Evolutionary conservation across 2,329 filamentous ascomycete genomes (phyloP), one percentile per base, ranked within the genome.

Genomic region (Pezizomycotina sp.): DNA sequence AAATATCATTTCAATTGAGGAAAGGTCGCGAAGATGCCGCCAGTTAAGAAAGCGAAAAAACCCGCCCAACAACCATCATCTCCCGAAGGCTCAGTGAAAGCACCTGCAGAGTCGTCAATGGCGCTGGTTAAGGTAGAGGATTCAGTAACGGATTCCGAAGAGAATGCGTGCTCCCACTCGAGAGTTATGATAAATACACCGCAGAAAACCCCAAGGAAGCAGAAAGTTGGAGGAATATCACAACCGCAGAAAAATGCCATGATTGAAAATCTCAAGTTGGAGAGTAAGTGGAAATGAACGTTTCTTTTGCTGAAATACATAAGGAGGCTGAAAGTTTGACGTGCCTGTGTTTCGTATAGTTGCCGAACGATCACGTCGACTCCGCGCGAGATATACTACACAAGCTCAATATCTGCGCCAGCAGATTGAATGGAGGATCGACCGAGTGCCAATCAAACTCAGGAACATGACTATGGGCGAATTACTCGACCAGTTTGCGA

Each of bases 381-480:
- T 44, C 3, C 29, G 41, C 10, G 36, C 39, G 15, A 36, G 41
- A 12, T 44, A 44, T 22, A 36, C 36, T 13, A 26, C 40, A 6
- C 41, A 44, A 31, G 41, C 41, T 8, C 36, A 44, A 12, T 40
- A 39, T 36, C 33, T 44, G 3, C 27, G 41, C 6, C 41, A 44
- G 20, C 18, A 26, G 4, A 44, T 44, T 13, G 41, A 44, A 31
- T 32, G 39, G 4, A 32, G 41, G 16, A 30, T 44, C 8, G 41
- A 37, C 5, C 32, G 41, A 10, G 37, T 44, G 6, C 41, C 41
- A 2, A 39, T 40, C 26, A 44, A 44, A 28, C 39, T 44, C 36
- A 32, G 41, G 6, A 40, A 44, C 16, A 30, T 44, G 25, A 40
- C 34, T 7, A 40, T 44, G 33, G 36, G 41, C n/a, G 41, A 44